Conservation (phyloP, 805 yeast species). For the Pichia ethanolica region DNA sequence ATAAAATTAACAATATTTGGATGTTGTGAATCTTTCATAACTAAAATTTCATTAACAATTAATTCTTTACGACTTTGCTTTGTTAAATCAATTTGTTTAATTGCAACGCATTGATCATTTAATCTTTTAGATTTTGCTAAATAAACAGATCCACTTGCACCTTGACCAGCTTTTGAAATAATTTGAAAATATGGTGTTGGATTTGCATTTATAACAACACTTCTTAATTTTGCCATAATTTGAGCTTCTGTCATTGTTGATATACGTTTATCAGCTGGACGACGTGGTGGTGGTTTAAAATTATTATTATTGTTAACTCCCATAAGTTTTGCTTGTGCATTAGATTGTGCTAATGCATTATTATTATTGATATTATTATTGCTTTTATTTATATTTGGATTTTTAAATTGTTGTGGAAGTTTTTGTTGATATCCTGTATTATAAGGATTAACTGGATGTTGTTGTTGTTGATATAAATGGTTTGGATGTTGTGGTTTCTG, state of each 20-base stretch:
- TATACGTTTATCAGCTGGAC: slow-evolving; percentile 42
- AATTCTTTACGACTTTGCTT: slow-evolving; percentile 92
- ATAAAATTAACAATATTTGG: slow-evolving; percentile 90
- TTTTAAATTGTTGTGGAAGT: slow-evolving; percentile 30
- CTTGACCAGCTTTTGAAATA: slow-evolving; percentile 89
- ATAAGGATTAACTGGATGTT: slow-evolving; percentile 10
- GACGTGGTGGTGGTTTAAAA: slow-evolving; percentile 1
- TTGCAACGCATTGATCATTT: slow-evolving; percentile 69
- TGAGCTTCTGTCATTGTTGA: slow-evolving; percentile 78
- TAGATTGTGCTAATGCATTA: slow-evolving; percentile 17
- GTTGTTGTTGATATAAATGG: not conserved
- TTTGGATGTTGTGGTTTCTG: slow-evolving; percentile 4
- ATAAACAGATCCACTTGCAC: slow-evolving; percentile 95
- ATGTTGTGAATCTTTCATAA: slow-evolving; percentile 94
- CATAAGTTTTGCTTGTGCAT: slow-evolving; percentile 14
- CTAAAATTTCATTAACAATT: slow-evolving; percentile 90
- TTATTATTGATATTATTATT: slow-evolving; percentile 14
- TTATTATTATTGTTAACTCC: not conserved
- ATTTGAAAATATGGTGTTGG: slow-evolving; percentile 78
- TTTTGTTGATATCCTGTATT: not conserved
- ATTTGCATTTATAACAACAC: slow-evolving; percentile 76
- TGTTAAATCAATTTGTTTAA: slow-evolving; percentile 89
- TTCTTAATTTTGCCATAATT: slow-evolving; percentile 68
- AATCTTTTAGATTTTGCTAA: slow-evolving; percentile 58
- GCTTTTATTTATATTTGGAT: slow-evolving; percentile 1